Evolutionary conservation across 768 basidiomycete genomes (phyloP), one percentile per base, ranked within the genome.

Genomic region (Podaxis carcinomalis): DNA sequence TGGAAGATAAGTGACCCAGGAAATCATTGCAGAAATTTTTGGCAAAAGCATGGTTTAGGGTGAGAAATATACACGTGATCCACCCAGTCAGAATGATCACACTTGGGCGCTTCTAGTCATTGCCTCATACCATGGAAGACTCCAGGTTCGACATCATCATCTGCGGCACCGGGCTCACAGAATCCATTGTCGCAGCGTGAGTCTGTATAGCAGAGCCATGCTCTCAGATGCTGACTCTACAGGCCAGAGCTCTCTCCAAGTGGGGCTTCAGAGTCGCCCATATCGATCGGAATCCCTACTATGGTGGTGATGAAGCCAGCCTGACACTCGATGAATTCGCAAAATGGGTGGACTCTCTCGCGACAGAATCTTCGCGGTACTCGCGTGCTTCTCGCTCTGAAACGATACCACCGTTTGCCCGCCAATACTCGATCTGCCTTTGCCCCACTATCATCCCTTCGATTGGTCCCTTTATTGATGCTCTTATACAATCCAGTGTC

Each of bases 131-230:
- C 10, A 77, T 76, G 78, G 73, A 75, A 40, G 77, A 79, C 61
- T 70, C 73, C 62, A 69, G 75, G 39, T 89, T 90, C 64, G 89
- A 93, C 64, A 83, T 83, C 32, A 77, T 89, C 40, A 75, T 92
- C 42, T 71, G 92, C 50, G 90, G 91, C 4, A 92, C 90, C n/a
- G 90, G 89, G 1, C 75, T 98, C 3, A 80, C 88, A 37, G 88
- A 95, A 69, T 93, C 93, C 10, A 92, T 98, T 37, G 73, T 83
- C 54, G 92, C 95, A 65, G 93, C 95, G 93, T 96, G 75, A 83
- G 92, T 66, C 28, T 14, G 28, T 40, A 51, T 32, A 49, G 49
- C 75, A 55, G 16, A 16, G 19, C 51, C 16, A 1, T 23, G 21
- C 23, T 11, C 32, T 23, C 21, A 7, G 14, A 57, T 57, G 28